These are phyloP conservation scores for Epichloe sibirici DNA, from an alignment of 2,329 filamentous ascomycete genomes.

Conservation along the genomic window DNA sequence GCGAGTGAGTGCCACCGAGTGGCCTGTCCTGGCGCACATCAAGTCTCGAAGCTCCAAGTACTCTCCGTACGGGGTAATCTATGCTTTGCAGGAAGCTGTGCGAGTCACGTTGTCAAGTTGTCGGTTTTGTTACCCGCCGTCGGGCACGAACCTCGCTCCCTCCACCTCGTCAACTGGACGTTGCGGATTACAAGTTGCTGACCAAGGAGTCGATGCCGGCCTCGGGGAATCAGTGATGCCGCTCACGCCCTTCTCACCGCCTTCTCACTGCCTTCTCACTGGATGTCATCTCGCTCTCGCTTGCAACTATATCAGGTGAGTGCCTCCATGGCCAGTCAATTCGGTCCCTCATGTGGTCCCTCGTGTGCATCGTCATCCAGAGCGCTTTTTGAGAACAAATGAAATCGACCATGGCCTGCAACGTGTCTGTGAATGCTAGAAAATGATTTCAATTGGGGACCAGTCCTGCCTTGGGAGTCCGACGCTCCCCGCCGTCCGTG, in stretches of 20 bases:
- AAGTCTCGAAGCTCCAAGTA: neutral
- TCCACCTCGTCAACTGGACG: neutral
- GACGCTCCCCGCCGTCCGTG: constrained; percentile 2
- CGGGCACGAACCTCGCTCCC: neutral
- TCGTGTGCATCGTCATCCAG: neutral
- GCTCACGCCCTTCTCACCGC: neutral
- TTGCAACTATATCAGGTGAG: neutral
- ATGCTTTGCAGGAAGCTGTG: neutral
- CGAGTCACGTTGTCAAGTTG: constrained; percentile 5
- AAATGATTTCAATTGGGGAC: neutral
- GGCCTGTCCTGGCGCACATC: neutral
- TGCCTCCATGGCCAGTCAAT: neutral
- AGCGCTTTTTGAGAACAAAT: constrained; percentile 3
- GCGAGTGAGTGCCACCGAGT: neutral
- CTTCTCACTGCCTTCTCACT: neutral
- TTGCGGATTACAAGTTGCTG: neutral
- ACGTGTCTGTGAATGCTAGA: neutral
- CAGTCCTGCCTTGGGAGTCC: neutral
- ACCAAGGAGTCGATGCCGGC: neutral
- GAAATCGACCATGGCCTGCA: neutral
- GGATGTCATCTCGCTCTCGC: neutral
- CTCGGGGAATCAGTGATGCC: neutral
- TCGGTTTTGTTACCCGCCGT: neutral
- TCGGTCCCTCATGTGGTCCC: neutral
- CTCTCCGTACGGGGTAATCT: neutral